A percentile compares a stretch with the other conserved stretches of the same genome.
Evolutionary conservation across 2,329 filamentous ascomycete genomes (phyloP).

Genomic region (Saccharata proteae): DNA sequence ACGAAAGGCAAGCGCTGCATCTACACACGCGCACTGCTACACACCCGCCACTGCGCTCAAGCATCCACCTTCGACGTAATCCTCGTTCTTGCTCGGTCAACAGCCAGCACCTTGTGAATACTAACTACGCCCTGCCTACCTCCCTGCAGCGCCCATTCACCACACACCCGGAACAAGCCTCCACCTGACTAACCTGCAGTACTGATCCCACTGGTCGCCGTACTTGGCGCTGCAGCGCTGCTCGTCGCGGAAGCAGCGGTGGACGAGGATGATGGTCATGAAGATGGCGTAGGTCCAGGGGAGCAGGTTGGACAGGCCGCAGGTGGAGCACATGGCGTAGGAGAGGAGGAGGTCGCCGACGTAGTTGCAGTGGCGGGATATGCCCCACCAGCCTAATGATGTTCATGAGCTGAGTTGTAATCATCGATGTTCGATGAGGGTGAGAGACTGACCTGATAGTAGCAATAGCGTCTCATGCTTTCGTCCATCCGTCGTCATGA

Average conservation of each 20-base stretch:
- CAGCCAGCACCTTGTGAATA: no score
- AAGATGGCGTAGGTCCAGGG: constrained; percentile 36
- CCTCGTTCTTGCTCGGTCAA: no score
- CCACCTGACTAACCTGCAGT: constrained; percentile 31
- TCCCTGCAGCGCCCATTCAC: no score
- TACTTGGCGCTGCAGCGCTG: constrained; percentile 34
- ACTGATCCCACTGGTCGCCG: constrained; percentile 32
- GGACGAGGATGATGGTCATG: constrained; percentile 33
- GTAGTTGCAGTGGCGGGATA: constrained; percentile 31
- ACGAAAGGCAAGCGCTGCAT: no score
- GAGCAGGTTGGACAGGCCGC: constrained; percentile 25
- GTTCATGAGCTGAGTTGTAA: not conserved
- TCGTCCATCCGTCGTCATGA: constrained; percentile 30
- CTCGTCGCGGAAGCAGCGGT: constrained; percentile 36
- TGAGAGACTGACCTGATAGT: constrained; percentile 16
- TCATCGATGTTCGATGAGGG: not conserved
- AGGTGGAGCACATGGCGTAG: constrained; percentile 32
- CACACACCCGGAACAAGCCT: constrained; percentile 30
- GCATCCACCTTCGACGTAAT: no score
- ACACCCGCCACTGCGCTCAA: no score
- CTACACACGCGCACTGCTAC: no score
- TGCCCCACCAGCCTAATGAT: constrained; percentile 27
- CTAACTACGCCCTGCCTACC: no score
- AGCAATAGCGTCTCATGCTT: constrained; percentile 22
- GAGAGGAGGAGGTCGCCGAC: constrained; percentile 28